Conservation (phyloP, 768 basidiomycete genomes). For the Phlebiopsis flavidoalba region DNA sequence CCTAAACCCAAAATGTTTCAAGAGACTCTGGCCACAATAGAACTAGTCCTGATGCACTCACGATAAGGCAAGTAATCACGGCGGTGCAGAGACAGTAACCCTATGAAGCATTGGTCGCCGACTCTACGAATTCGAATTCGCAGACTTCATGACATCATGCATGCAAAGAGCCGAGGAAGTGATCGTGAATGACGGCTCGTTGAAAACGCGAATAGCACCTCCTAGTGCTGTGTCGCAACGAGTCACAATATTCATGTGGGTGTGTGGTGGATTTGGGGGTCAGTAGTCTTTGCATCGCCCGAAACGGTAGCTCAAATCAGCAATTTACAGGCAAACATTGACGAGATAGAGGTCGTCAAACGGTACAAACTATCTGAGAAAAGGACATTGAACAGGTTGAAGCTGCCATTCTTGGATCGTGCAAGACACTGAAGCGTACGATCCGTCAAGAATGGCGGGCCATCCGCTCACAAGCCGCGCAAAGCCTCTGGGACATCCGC, state of each 20-base stretch:
- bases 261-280: conserved; percentile 13
- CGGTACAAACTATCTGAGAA: neutral
- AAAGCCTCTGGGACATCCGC: neutral
- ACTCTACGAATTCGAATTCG: neutral
- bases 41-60: conserved; percentile 16
- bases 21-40: conserved; percentile 20
- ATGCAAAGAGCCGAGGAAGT: conserved; percentile 19
- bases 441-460: neutral
- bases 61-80: neutral
- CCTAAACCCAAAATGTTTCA: conserved; percentile 23
- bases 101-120: neutral
- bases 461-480: neutral
- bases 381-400: neutral
- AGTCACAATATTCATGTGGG: conserved; percentile 24
- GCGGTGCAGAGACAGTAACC: neutral
- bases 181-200: conserved; percentile 15
- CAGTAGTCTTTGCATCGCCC: neutral
- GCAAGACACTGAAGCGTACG: neutral
- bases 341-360: neutral
- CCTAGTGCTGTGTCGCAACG: conserved; percentile 17
- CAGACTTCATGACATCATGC: conserved; percentile 13
- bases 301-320: neutral
- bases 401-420: neutral
- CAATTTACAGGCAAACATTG: neutral
- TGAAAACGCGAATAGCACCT: conserved; percentile 10